Base-by-base conservation (phyloP, 345 rosid genomes). In the Noccaea caerulescens region DNA sequence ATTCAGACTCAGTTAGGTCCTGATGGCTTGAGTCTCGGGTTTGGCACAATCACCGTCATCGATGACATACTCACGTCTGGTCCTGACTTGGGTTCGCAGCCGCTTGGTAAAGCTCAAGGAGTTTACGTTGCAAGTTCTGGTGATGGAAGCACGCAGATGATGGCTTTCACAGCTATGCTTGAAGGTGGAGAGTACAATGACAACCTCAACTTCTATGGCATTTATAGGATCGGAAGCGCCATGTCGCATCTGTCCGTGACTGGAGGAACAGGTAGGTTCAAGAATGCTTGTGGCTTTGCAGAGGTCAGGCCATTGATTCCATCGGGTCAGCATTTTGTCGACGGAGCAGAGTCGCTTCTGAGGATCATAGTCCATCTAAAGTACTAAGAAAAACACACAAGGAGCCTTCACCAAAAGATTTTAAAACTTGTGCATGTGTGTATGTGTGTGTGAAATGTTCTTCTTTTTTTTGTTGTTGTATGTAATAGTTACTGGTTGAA, bases 171-270 rank as follows among this genome's bases (percentile, higher is more conserved):
- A 25, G 93, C 96, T 33, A 81, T 85, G 89, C 74, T 94, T 12
- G 99, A 94, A 82, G 99, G 87, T 12, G 97, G 95, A 3, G 97
- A 94, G 42, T 94, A 89, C 10, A 93, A 91, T 7, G 95, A 94
- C 51, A 85, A 83, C 85, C 88, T 94, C 71, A 94, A 89, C 82
- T 88, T 94, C 80, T 94, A 85, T 16, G 99, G 96, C 0, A 78
- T 84, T 38, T 94, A 85, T 76, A 88, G 73, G 80, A 83, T 83
- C 1, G 93, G 96, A 9, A 82, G 91, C 66, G 12, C 88, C 10
- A 79, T 91, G 80, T 89, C 97, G 5, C 86, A 82, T n/a, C 59
- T 93, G 37, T 87, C 99, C 0, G 87, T 93, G 50, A 91, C 91
- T 0, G 96, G 99, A 8, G 99, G 96, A 33, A 89, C 98, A 7